Evolutionary conservation across 2,329 filamentous ascomycete genomes (phyloP).

Genomic region (Aspergillus ibericus): DNA sequence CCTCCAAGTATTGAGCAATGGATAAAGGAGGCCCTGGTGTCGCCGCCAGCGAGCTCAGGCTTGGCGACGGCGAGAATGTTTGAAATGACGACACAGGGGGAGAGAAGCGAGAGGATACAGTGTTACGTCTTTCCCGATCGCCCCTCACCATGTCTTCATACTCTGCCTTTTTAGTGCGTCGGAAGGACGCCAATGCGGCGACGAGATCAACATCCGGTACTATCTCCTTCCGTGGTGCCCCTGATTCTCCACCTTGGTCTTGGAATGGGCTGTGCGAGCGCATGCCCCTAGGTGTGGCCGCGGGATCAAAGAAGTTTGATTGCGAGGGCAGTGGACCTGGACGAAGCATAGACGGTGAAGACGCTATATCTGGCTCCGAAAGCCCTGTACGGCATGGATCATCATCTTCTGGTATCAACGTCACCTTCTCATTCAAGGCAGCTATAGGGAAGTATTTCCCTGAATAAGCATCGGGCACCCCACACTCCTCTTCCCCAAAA

Average conservation of each 20-base stretch:
- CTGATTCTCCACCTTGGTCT: neutral
- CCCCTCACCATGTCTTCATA: slow-evolving; percentile 42
- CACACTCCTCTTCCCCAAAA: slow-evolving; percentile 59
- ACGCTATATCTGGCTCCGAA: slow-evolving; percentile 14
- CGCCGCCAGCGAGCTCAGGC: slow-evolving; percentile 7
- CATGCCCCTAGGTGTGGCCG: neutral
- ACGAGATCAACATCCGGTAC: slow-evolving; percentile 52
- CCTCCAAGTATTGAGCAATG: slow-evolving; percentile 50
- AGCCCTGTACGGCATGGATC: slow-evolving; percentile 20
- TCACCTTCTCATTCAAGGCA: slow-evolving; percentile 45
- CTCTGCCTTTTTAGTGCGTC: slow-evolving; percentile 53
- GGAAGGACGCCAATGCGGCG: slow-evolving; percentile 54
- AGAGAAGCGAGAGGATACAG: slow-evolving; percentile 17
- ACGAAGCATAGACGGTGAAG: slow-evolving; percentile 12
- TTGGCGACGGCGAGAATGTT: slow-evolving; percentile 17
- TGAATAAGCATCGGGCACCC: slow-evolving; percentile 48
- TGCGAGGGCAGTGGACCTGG: slow-evolving; percentile 1
- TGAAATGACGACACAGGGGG: slow-evolving; percentile 9
- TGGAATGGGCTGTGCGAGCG: neutral
- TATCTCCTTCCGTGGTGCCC: slow-evolving; percentile 11
- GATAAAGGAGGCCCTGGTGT: slow-evolving; percentile 22
- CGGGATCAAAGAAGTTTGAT: neutral
- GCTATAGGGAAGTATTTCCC: slow-evolving; percentile 48
- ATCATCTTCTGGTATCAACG: slow-evolving; percentile 39
- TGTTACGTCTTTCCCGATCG: slow-evolving; percentile 26